Conservation (phyloP, 352 stramenopile species). For the Globisporangium cederbergense region DNA sequence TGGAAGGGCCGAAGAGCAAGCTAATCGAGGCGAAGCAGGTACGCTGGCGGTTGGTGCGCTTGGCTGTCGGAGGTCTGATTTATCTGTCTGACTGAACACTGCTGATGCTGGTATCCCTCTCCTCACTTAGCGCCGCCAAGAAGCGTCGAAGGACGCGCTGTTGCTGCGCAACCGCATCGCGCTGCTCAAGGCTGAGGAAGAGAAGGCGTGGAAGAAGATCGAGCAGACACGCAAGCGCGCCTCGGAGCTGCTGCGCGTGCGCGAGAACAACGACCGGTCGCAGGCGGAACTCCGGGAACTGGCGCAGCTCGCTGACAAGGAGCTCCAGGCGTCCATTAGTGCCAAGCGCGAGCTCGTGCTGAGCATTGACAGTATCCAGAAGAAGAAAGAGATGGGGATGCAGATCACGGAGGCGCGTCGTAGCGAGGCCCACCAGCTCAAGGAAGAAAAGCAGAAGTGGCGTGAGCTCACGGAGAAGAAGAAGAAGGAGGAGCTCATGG, state of each 20-base stretch:
- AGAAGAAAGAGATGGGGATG: constrained; percentile 73
- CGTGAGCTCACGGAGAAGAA: constrained; percentile 63
- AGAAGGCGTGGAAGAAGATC: constrained; percentile 85
- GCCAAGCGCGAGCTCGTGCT: constrained; percentile 72
- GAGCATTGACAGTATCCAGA: constrained; percentile 76
- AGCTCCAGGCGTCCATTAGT: constrained; percentile 70
- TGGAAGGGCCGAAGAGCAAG: constrained; percentile 59
- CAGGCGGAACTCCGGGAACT: constrained; percentile 60
- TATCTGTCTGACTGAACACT: neutral
- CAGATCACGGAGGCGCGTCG: constrained; percentile 67
- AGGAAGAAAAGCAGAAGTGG: constrained; percentile 82
- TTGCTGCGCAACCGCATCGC: constrained; percentile 79
- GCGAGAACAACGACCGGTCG: constrained; percentile 63
- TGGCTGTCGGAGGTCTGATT: neutral
- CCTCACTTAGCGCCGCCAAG: constrained; percentile 51
- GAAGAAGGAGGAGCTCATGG: constrained; percentile 57
- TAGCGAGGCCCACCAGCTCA: constrained; percentile 66
- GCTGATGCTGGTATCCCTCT: neutral
- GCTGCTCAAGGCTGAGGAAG: constrained; percentile 75
- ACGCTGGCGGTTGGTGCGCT: neutral
- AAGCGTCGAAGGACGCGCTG: constrained; percentile 69
- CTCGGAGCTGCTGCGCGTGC: constrained; percentile 63
- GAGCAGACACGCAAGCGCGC: constrained; percentile 76
- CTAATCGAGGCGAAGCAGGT: constrained; percentile 83
- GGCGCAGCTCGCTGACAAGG: constrained; percentile 45